Conservation (phyloP, 805 yeast species). For the Metschnikowia reukaufii region DNA sequence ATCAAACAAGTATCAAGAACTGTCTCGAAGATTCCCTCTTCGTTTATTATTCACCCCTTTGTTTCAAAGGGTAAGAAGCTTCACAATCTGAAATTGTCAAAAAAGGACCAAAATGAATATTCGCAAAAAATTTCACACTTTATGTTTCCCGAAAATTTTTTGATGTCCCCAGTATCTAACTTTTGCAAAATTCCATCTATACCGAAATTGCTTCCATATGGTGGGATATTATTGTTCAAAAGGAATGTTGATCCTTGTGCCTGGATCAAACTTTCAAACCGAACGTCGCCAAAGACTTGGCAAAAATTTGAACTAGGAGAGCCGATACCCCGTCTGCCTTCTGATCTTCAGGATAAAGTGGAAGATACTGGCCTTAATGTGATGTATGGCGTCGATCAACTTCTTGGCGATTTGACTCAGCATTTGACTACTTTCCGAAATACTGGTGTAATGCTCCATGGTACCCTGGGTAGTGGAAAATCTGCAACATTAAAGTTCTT, state of each 20-base stretch:
- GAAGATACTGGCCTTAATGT: slow-evolving; percentile 26
- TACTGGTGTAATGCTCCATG: slow-evolving; percentile 63
- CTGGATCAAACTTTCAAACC: slow-evolving; percentile 42
- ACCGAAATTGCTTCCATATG: slow-evolving; percentile 50
- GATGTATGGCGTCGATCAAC: slow-evolving; percentile 55
- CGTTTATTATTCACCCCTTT: slow-evolving; percentile 55
- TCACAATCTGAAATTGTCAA: slow-evolving; percentile 29
- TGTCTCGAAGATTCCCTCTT: slow-evolving; percentile 38
- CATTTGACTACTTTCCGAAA: slow-evolving; percentile 44
- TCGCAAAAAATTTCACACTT: slow-evolving; percentile 21
- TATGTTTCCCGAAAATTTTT: slow-evolving; percentile 21
- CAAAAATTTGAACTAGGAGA: slow-evolving; percentile 50
- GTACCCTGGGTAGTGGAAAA: slow-evolving; percentile 83
- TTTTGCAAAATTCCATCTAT: slow-evolving; percentile 52
- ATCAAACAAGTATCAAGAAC: slow-evolving; percentile 46
- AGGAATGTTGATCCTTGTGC: slow-evolving; percentile 40
- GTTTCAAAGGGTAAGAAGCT: slow-evolving; percentile 42
- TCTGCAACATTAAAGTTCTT: slow-evolving; percentile 52
- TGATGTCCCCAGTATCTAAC: slow-evolving; percentile 48
- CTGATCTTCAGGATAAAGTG: slow-evolving; percentile 32
- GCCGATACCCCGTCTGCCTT: slow-evolving; percentile 45
- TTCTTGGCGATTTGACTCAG: slow-evolving; percentile 40
- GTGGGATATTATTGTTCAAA: slow-evolving; percentile 58
- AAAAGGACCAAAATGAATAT: slow-evolving; percentile 24
- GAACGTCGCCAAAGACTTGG: slow-evolving; percentile 27